Percentiles rank a stretch among this genome's conserved stretches.
These are phyloP conservation scores for Syncephalastrum monosporum DNA, from an alignment of 371 early-diverging fungal genomes.

Conservation along the genomic window DNA sequence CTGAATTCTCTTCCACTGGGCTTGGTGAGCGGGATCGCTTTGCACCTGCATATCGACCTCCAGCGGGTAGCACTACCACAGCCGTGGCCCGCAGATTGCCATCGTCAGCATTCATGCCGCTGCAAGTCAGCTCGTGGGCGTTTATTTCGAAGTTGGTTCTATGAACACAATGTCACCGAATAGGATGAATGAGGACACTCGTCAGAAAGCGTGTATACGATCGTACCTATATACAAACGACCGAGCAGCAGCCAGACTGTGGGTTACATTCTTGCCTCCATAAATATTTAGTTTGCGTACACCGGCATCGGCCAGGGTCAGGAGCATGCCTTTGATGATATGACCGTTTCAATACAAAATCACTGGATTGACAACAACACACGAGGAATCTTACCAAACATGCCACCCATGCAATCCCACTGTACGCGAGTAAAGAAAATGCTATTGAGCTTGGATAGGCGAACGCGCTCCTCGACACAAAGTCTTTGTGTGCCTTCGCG, in stretches of 20 bases:
- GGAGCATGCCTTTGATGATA: constrained; percentile 71
- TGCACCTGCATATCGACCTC: not conserved
- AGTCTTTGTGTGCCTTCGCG: constrained; percentile 92
- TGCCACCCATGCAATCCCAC: constrained; percentile 87
- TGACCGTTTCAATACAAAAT: not conserved
- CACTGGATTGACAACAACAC: not conserved
- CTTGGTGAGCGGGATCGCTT: not conserved
- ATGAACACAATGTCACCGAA: too few species aligned
- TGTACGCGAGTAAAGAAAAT: constrained; percentile 79
- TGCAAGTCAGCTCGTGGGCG: too few species aligned
- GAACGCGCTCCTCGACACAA: constrained; percentile 72
- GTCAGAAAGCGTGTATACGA: too few species aligned
- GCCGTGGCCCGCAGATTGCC: constrained; percentile 66
- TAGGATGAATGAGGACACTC: too few species aligned
- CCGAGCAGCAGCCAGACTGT: constrained; percentile 79
- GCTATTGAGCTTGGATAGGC: constrained; percentile 65
- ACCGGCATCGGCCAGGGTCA: constrained; percentile 86
- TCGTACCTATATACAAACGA: constrained; percentile 72
- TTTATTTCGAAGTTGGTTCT: constrained; percentile 4
- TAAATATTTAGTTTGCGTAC: constrained; percentile 55
- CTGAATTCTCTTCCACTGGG: not conserved
- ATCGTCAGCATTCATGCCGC: constrained; percentile 17
- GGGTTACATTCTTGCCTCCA: constrained; percentile 78
- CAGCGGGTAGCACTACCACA: constrained; percentile 55
- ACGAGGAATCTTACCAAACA: constrained; percentile 66